Evolutionary conservation across 192 early-diverging fungal genomes (phyloP).

Genomic region (Haplosporangium gracile): DNA sequence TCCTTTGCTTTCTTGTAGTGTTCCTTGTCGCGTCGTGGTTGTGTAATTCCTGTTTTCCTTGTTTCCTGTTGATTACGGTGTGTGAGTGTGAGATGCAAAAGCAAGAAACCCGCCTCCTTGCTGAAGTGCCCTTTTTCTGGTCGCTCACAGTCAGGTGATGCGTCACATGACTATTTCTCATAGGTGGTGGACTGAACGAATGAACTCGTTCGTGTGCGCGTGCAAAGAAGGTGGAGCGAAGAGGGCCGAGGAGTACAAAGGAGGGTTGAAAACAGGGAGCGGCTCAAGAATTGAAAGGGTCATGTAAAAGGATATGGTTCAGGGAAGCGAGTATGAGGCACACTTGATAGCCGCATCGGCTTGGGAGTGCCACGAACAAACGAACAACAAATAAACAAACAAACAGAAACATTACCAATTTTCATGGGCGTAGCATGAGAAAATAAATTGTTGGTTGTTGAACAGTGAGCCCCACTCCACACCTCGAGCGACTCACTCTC

Average conservation of each 20-base stretch:
- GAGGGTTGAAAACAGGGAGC: neutral
- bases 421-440: neutral
- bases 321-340: neutral
- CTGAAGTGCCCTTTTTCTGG: neutral
- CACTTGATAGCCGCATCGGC: neutral
- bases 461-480: neutral
- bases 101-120: too few relatives aligned
- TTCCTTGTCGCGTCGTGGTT: neutral
- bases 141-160: neutral
- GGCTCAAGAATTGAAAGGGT: neutral
- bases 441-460: neutral
- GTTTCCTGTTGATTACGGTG: neutral
- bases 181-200: too few relatives aligned
- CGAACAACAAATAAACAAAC: neutral
- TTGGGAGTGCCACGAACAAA: neutral
- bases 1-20: neutral
- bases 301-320: too few relatives aligned
- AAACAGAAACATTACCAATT: neutral
- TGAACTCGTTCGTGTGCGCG: too few relatives aligned
- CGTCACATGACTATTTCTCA: neutral
- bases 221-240: neutral
- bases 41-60: neutral
- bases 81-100: neutral
- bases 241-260: neutral
- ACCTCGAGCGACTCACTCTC: neutral